phyloP scores from a whole-genome alignment of 768 basidiomycete genomes.

The Tremella mesenterica region DNA sequence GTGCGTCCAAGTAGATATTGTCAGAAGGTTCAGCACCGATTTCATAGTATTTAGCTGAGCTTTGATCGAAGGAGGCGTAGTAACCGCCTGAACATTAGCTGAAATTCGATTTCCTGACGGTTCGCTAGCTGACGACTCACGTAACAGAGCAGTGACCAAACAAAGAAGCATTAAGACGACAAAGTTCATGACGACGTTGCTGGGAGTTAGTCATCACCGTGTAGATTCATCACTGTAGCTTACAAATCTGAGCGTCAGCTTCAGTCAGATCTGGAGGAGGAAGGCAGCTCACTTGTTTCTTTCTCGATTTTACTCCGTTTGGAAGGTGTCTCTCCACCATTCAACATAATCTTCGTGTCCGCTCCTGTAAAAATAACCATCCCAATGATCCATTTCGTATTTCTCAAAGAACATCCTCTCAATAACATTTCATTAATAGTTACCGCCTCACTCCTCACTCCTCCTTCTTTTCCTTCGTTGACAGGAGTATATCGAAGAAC shows the following conservation, averaged over 20 bases:
- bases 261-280: not conserved
- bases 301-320: constrained; percentile 95
- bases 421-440: constrained; percentile 88
- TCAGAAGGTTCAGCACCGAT: constrained; percentile 55
- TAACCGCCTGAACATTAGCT: constrained; percentile 56
- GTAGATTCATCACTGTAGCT: not conserved
- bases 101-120: no score
- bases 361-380: constrained; percentile 88
- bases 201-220: constrained; percentile 44
- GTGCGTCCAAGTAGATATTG: constrained; percentile 59
- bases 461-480: constrained; percentile 50
- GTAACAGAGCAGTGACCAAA: constrained; percentile 56
- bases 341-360: constrained; percentile 56
- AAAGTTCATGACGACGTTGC: constrained; percentile 95
- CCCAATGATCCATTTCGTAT: constrained; percentile 86
- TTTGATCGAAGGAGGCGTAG: constrained; percentile 54
- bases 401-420: constrained; percentile 79
- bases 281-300: constrained; percentile 59
- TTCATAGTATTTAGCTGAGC: constrained; percentile 69
- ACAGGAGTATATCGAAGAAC: constrained; percentile 57
- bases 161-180: constrained; percentile 68
- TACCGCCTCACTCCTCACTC: constrained; percentile 47
- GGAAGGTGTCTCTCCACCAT: constrained; percentile 87
- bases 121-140: constrained; percentile 9
- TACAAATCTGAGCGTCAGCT: constrained; percentile 12